Evolutionary conservation across 176 grass and related monocot species (phyloP).

Genomic region (Aegilops sharonensis): DNA sequence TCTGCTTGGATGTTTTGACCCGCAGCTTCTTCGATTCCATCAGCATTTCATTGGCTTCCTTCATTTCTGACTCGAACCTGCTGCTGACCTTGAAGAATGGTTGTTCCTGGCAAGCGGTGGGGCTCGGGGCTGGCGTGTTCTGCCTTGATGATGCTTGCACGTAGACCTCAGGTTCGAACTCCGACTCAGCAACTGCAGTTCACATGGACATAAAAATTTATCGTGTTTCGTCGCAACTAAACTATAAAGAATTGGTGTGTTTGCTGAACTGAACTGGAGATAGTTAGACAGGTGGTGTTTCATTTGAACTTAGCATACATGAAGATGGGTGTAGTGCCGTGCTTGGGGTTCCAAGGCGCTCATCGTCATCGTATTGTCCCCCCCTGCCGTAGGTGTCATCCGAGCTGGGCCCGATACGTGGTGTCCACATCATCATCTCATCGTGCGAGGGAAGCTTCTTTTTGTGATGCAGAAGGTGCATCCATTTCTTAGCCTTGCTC

Average conservation of each 20-base stretch:
- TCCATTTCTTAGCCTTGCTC: conserved; percentile 77
- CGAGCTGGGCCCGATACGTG: conserved; percentile 30
- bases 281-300: neutral
- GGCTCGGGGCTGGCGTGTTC: conserved; percentile 31
- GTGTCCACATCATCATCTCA: conserved; percentile 60
- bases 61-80: conserved; percentile 65
- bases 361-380: neutral
- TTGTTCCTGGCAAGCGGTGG: conserved; percentile 34
- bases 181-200: conserved; percentile 26
- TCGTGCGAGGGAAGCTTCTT: conserved; percentile 42
- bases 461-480: conserved; percentile 61
- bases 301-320: conserved; percentile 32
- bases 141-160: conserved; percentile 36
- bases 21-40: conserved; percentile 56
- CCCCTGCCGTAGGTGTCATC: conserved; percentile 6
- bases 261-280: conserved; percentile 23
- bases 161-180: conserved; percentile 31
- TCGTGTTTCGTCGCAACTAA: neutral
- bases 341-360: conserved; percentile 27
- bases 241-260: neutral
- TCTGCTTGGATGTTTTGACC: conserved; percentile 37
- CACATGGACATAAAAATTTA: conserved; percentile 1
- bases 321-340: conserved; percentile 1
- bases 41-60: conserved; percentile 60
- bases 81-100: conserved; percentile 52